Evolutionary conservation across 768 basidiomycete genomes (phyloP).

Genomic region (Exsudoporus frostii): DNA sequence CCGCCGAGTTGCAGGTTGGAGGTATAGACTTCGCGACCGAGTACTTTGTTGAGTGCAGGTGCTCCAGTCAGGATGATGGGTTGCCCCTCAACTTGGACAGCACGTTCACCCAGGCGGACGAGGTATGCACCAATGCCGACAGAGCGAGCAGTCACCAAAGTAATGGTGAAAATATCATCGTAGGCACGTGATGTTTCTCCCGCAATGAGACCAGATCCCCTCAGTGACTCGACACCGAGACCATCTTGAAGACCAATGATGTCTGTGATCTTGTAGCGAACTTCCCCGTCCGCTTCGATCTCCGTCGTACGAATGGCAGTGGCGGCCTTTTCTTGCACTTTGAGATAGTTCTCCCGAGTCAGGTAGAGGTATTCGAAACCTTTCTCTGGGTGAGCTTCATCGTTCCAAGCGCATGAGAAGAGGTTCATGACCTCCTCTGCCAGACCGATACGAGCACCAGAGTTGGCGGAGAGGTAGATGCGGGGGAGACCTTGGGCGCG

Average conservation of each 20-base stretch:
- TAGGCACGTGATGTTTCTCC: constrained; percentile 98
- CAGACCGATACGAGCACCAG: constrained; percentile 93
- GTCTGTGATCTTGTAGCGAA: constrained; percentile 91
- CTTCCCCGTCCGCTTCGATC: constrained; percentile 82
- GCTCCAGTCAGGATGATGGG: constrained; percentile 99
- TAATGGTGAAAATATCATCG: constrained; percentile 99
- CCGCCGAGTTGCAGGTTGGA: constrained; percentile 98
- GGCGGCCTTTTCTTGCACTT: constrained; percentile 81
- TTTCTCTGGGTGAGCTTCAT: constrained; percentile 80
- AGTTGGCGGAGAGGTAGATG: constrained; percentile 98
- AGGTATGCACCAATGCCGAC: constrained; percentile 99
- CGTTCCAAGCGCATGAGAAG: constrained; percentile 92
- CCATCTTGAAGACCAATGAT: constrained; percentile 98
- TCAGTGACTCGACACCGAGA: constrained; percentile 93
- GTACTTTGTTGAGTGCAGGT: constrained; percentile 94
- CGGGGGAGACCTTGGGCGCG: constrained; percentile 86
- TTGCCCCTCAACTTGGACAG: constrained; percentile 98
- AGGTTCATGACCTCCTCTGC: constrained; percentile 88
- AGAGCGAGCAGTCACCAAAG: constrained; percentile 95
- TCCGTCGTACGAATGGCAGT: constrained; percentile 78
- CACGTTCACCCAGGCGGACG: constrained; percentile 94
- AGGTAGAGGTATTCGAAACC: constrained; percentile 96
- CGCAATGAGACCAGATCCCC: constrained; percentile 95
- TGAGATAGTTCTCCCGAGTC: constrained; percentile 86
- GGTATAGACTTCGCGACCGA: constrained; percentile 98